phyloP scores from a whole-genome alignment of 192 early-diverging fungal species.

The Gryganskiella cystojenkinii region DNA sequence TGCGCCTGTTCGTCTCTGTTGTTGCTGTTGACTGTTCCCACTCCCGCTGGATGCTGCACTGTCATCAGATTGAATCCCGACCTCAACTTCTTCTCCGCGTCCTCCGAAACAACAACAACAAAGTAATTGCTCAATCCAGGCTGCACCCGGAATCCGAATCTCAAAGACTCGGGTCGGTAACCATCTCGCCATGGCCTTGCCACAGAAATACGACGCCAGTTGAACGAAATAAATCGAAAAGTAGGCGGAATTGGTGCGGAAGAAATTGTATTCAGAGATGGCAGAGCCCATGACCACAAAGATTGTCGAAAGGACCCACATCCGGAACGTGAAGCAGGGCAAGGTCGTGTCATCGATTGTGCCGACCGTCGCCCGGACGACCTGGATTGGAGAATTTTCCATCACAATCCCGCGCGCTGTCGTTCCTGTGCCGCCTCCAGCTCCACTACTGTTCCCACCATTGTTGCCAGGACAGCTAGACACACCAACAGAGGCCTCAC shows the following conservation, averaged over 20 bases:
- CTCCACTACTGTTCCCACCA: not conserved
- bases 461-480: too few relatives aligned
- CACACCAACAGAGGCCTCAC: too few relatives aligned
- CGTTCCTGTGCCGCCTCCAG: conserved; percentile 4
- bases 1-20: not conserved
- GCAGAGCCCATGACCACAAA: conserved; percentile 52
- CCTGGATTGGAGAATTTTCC: conserved; percentile 51
- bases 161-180: conserved; percentile 33
- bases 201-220: conserved; percentile 50
- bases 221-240: conserved; percentile 55
- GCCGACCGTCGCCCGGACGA: conserved; percentile 50
- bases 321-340: conserved; percentile 62
- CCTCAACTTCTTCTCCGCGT: not conserved
- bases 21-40: too few relatives aligned
- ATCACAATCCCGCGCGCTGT: conserved; percentile 8
- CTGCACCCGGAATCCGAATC: conserved; percentile 9
- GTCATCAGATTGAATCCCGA: conserved; percentile 9
- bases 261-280: conserved; percentile 56
- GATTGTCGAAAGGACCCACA: conserved; percentile 59
- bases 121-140: not conserved
- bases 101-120: not conserved
- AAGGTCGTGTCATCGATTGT: conserved; percentile 53
- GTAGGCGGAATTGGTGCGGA: conserved; percentile 40
- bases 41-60: conserved; percentile 10
- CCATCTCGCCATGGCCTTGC: conserved; percentile 47